Base-by-base conservation (phyloP, 495 filamentous ascomycete genomes). In the Bombardia bombarda region DNA sequence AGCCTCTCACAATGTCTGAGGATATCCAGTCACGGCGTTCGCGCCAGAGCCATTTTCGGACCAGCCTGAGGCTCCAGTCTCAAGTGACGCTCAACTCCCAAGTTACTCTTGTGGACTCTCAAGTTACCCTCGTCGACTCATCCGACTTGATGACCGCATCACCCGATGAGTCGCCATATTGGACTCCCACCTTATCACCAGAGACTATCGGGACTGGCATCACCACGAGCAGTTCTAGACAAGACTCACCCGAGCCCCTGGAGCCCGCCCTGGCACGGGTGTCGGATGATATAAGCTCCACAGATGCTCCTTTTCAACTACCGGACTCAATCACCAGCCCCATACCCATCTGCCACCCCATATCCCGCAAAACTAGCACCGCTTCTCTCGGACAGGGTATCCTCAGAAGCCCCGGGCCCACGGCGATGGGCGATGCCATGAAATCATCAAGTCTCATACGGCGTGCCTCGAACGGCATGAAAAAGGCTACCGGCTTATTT, bases 91-190 rank as follows among this genome's bases (percentile, higher is more conserved):
- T 53, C 23, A 50, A 63, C 24, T 63, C 64, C 21, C 51, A 51
- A 70, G 65, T 60, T 65, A 60, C 40, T 64, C 68, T 3, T 63
- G 69, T 24, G 43, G n/a, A n/a, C n/a, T n/a, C n/a, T n/a, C n/a
- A n/a, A n/a, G n/a, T n/a, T n/a, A n/a, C n/a, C n/a, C n/a, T n/a
- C n/a, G n/a, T n/a, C n/a, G n/a, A 56, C 41, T 61, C 62, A 6
- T 68, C 69, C 36, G 56, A 43, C 43, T 70, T 63, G 3, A 60
- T 62, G 34, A n/a, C n/a, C n/a, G n/a, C n/a, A n/a, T n/a, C n/a
- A n/a, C n/a, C n/a, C n/a, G n/a, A n/a, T n/a, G n/a, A n/a, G n/a
- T n/a, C n/a, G n/a, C n/a, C n/a, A n/a, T 58, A 68, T 46, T 56
- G 55, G 32, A 72, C 70, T 10, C 68, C 69, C 10, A 45, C 61